phyloP scores from a whole-genome alignment of 352 stramenopile species.

The Phytophthora niederhauseri region DNA sequence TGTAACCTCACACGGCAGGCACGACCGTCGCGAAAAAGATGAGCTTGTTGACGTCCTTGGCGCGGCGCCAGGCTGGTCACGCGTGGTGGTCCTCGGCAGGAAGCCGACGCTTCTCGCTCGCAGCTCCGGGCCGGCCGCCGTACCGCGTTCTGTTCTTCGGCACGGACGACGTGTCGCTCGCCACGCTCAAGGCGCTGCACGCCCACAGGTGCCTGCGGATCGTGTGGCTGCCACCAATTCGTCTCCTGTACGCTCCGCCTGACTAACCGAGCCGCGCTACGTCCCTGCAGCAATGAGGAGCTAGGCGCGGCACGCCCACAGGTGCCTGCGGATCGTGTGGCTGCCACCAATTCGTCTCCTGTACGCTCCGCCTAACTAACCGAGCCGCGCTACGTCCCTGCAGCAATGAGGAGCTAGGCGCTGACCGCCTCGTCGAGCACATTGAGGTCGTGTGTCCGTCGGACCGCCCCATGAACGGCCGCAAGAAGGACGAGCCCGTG shows the following conservation, averaged over 20 bases:
- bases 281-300: conserved; percentile 32
- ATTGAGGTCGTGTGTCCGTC: conserved; percentile 84
- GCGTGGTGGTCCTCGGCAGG: conserved; percentile 6
- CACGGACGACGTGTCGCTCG: conserved; percentile 84
- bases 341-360: background rate
- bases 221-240: conserved; percentile 8
- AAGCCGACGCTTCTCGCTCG: conserved; percentile 39
- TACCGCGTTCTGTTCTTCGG: conserved; percentile 87
- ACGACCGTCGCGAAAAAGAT: background rate
- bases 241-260: background rate
- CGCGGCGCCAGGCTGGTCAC: conserved; percentile 2
- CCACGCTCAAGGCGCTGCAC: conserved; percentile 73
- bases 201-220: conserved; percentile 55
- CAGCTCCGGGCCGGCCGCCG: conserved; percentile 30
- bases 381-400: background rate
- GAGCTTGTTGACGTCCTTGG: conserved; percentile 7
- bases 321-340: conserved; percentile 34
- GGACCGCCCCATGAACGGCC: conserved; percentile 73
- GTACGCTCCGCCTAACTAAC: background rate
- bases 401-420: conserved; percentile 36
- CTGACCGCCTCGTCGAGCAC: conserved; percentile 46
- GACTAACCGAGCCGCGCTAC: background rate
- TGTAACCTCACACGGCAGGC: conserved; percentile 11
- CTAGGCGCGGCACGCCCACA: no score
- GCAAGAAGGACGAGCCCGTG: conserved; percentile 66